Evolutionary conservation across 192 early-diverging fungal species (phyloP).

Genomic region (Obelidium mucronatum): DNA sequence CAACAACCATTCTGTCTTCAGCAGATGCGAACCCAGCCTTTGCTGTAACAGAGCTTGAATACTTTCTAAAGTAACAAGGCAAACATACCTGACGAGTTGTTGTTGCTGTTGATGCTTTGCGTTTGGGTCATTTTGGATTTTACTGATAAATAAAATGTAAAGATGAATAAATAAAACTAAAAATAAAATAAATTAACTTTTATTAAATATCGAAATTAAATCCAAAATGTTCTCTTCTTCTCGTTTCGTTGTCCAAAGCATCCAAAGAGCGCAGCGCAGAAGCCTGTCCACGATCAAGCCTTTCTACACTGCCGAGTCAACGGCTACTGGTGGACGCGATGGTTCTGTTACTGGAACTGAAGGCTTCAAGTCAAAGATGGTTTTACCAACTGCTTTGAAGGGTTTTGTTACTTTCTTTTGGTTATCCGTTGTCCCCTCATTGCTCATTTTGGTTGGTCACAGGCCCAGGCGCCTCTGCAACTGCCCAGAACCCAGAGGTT

Average conservation of each 20-base stretch:
- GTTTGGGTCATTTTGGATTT: not conserved
- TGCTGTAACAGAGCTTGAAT: too few species aligned
- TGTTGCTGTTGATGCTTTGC: not conserved
- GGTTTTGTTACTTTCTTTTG: constrained; percentile 4
- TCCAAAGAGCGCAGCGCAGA: not conserved
- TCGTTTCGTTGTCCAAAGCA: not conserved
- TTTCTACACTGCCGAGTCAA: constrained; percentile 18
- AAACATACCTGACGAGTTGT: too few species aligned
- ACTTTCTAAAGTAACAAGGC: too few species aligned
- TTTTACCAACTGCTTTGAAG: constrained; percentile 6
- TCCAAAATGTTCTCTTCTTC: not conserved
- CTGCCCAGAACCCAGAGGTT: constrained; percentile 38
- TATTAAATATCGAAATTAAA: not conserved
- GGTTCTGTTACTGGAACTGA: constrained; percentile 17
- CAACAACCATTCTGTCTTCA: constrained; percentile 37
- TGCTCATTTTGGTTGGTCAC: not conserved
- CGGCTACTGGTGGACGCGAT: constrained; percentile 12
- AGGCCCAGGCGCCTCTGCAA: constrained; percentile 14
- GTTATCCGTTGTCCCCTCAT: not conserved
- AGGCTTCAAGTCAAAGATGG: constrained; percentile 27
- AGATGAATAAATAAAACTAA: too few species aligned
- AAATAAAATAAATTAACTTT: too few species aligned
- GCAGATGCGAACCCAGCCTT: constrained; percentile 1
- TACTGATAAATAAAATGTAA: not conserved
- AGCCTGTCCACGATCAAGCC: constrained; percentile 33